Base-by-base conservation (phyloP, 371 early-diverging fungal genomes). In the Chytridium lagenaria region DNA sequence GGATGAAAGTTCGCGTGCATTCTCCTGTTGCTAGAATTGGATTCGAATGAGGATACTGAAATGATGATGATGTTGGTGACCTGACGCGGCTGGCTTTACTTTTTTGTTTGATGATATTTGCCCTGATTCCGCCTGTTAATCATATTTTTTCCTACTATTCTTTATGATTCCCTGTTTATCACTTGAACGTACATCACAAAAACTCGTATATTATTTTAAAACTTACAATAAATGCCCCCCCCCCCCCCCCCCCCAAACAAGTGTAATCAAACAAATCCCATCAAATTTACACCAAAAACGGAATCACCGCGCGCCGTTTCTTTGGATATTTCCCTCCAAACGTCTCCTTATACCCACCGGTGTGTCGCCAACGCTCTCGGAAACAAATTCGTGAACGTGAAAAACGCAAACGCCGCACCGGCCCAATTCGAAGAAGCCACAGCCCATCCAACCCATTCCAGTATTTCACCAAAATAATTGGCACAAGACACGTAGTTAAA, bases 401-500 rank as follows among this genome's bases (percentile, higher is more conserved):
- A 80, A 36, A 71, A 38, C 15, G 67, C 34, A 40, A 83, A 81
- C 30, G 57, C 36, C 30, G 19, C 26, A 12, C 67, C 77, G 7
- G 75, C 78, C 33, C 22, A 31, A 26, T 55, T 55, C 1, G 61
- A 50, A 39, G 67, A 33, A 1, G 76, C 80, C 38, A 83, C 68
- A 15, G 83, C 77, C 69, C 70, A 81, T 12, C 79, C 80, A 34
- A 63, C 28, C 83, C 83, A 83, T 37, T 80, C 81, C 12, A 83
- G 34, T 33, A 77, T 71, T 67, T 83, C 83, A 22, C 76, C 76
- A 2, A 78, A 59, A 57, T 83, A 83, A 50, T 77, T 71, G 2
- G 83, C 73, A 36, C 70, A 64, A 0, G 81, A 74, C 0, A 83
- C 76, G 63, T 36, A 76, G n/a, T 76, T 73, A 65, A 74, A 81